A percentile compares a stretch with the other conserved stretches of the same genome.
phyloP scores from a whole-genome alignment of 345 rosid species.

The Ceriops tagal region DNA sequence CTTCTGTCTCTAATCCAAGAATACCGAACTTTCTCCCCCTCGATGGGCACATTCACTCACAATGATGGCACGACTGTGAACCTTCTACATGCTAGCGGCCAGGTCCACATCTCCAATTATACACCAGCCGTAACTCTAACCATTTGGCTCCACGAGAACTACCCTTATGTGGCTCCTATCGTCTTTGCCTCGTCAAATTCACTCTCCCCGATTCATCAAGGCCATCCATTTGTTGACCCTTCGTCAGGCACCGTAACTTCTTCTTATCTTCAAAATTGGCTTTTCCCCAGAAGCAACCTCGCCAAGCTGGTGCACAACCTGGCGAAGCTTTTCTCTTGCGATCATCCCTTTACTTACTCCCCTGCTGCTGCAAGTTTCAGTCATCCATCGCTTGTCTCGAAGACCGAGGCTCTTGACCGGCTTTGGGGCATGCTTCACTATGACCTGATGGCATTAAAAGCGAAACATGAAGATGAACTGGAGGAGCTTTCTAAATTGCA shows the following conservation, averaged over 20 bases:
- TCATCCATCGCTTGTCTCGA: conserved; percentile 36
- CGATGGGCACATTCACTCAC: conserved; percentile 45
- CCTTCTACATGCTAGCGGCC: conserved; percentile 46
- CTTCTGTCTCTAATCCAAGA: conserved; percentile 52
- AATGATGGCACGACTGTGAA: conserved; percentile 56
- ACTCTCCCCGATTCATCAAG: conserved; percentile 25
- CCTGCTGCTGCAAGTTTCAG: conserved; percentile 19
- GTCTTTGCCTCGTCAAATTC: conserved; percentile 36
- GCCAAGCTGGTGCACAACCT: conserved; percentile 45
- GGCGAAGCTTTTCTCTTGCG: conserved; percentile 40
- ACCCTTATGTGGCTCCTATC: conserved; percentile 56
- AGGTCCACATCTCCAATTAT: conserved; percentile 29
- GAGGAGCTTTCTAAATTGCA: conserved; percentile 38
- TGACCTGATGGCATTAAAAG: conserved; percentile 32
- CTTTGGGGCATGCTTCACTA: conserved; percentile 55
- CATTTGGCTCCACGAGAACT: conserved; percentile 67
- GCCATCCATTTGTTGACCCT: conserved; percentile 59
- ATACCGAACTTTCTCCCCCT: conserved; percentile 40
- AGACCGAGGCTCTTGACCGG: conserved; percentile 61
- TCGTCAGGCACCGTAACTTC: conserved; percentile 40
- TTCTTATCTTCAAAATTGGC: conserved; percentile 56
- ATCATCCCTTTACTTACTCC: conserved; percentile 44
- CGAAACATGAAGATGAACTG: conserved; percentile 33
- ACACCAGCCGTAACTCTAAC: conserved; percentile 41
- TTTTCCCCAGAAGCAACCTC: conserved; percentile 44